Percentiles rank a stretch among this genome's conserved stretches.
Conservation (phyloP, 1,139 yeast species). For the Tardiomyces digboiensis region DNA sequence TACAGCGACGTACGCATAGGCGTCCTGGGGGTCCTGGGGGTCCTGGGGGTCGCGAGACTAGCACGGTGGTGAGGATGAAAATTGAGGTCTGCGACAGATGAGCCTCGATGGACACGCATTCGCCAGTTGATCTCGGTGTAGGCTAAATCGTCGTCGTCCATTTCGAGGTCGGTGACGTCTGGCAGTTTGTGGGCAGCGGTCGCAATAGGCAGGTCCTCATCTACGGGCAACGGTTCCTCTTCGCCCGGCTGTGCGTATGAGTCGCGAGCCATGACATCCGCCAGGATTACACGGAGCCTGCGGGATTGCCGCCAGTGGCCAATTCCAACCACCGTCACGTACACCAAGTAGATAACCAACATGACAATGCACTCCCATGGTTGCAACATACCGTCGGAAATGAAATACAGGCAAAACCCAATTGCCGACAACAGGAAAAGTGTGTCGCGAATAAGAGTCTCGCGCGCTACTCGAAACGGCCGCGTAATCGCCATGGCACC, state of each 20-base stretch:
- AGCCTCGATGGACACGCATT: conserved; percentile 14
- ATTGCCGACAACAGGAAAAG: conserved; percentile 42
- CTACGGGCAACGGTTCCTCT: background rate
- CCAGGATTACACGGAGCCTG: background rate
- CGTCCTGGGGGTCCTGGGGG: conserved; percentile 7
- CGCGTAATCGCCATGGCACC: conserved; percentile 64
- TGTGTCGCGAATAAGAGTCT: conserved; percentile 46
- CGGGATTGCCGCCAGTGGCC: conserved; percentile 28
- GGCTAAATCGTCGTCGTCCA: conserved; percentile 13
- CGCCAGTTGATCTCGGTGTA: conserved; percentile 19
- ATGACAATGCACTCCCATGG: conserved; percentile 38
- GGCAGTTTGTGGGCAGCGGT: conserved; percentile 2
- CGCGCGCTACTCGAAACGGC: conserved; percentile 51
- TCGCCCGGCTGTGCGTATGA: background rate
- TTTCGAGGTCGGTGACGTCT: background rate
- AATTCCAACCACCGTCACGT: conserved; percentile 40
- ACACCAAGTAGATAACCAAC: conserved; percentile 40
- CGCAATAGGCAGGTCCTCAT: background rate
- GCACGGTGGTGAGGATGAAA: background rate
- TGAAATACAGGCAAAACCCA: conserved; percentile 31
- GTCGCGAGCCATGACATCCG: background rate
- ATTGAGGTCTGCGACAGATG: background rate
- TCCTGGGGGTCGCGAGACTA: background rate
- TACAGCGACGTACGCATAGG: conserved; percentile 35
- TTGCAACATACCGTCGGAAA: conserved; percentile 38